Base-by-base conservation (phyloP, 495 filamentous ascomycete species). In the Penicillium cataractarum region DNA sequence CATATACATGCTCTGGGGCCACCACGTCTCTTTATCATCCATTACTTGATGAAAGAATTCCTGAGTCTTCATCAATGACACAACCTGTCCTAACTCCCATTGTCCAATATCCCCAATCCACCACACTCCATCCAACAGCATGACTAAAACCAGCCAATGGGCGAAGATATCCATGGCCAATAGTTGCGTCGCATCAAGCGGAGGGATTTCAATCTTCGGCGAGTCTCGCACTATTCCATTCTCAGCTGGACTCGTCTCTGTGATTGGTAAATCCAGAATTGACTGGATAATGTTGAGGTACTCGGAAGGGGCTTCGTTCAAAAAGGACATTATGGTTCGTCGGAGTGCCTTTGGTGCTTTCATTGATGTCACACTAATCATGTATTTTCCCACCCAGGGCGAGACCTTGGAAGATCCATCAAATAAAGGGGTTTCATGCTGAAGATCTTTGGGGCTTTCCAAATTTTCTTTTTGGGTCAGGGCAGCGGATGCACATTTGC, bases 51-150 rank as follows among this genome's bases (percentile, higher is more conserved):
- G 46, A 27, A 49, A 27, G 1, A 27, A 7, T 4, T 27, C 12
- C 12, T 27, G 22, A 17, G 10, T 27, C 13, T 49, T 27, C 63
- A 62, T 67, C 21, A 69, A 61, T 10, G 65, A 46, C 22, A 74
- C 58, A 17, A 76, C 53, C 22, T 72, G 73, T 6, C 65, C 56
- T 9, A 76, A 58, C 27, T 76, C 71, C 71, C 73, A 74, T 7
- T 62, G 46, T 24, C 71, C 71, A 58, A 74, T 76, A 27, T 64
- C 67, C 7, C 77, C 73, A 48, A 80, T 77, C 78, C 78, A 78
- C 78, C 78, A 79, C 39, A 81, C 78, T 26, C 74, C 68, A 58
- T 80, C 73, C 35, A 81, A 54, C 46, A 80, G 55, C 37, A 80
- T 64, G 6, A 82, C 70, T 8, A 80, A 58, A n/a, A 80, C 78